Conservation (phyloP, 2,329 filamentous ascomycete genomes). For the Epichloe scottii region DNA sequence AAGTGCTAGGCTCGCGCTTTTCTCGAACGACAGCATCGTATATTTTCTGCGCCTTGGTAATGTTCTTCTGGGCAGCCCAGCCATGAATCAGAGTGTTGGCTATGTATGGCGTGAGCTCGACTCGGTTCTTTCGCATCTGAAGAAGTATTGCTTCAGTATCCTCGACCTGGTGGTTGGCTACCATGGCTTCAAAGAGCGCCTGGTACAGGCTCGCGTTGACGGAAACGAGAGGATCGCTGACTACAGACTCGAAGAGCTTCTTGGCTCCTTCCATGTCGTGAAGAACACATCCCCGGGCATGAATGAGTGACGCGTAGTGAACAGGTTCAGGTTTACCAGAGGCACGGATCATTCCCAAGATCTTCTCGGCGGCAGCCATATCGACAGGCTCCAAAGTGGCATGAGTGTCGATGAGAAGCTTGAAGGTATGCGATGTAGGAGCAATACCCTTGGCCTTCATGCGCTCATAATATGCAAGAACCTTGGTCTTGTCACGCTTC, state of each 20-base stretch:
- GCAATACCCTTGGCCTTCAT: slow-evolving; percentile 81
- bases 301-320: slow-evolving; percentile 90
- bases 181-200: slow-evolving; percentile 92
- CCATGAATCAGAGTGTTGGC: slow-evolving; percentile 97
- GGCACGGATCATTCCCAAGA: slow-evolving; percentile 66
- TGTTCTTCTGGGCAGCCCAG: slow-evolving; percentile 77
- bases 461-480: slow-evolving; percentile 85
- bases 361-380: slow-evolving; percentile 73
- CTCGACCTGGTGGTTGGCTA: slow-evolving; percentile 77
- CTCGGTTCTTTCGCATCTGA: slow-evolving; percentile 59
- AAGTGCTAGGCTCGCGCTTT: slow-evolving; percentile 90
- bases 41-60: slow-evolving; percentile 63
- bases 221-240: slow-evolving; percentile 52
- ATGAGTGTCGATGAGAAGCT: slow-evolving; percentile 89
- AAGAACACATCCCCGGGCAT: slow-evolving; percentile 86
- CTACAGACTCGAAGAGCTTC: slow-evolving; percentile 68
- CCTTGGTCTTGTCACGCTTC: slow-evolving; percentile 90
- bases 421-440: slow-evolving; percentile 93
- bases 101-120: slow-evolving; percentile 92
- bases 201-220: slow-evolving; percentile 85
- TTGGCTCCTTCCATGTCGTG: slow-evolving; percentile 82
- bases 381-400: slow-evolving; percentile 86
- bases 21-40: slow-evolving; percentile 67
- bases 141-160: slow-evolving; percentile 62
- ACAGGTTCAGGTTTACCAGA: slow-evolving; percentile 78